These are phyloP conservation scores for Ilex asprella DNA, from an alignment of 257 asterid genomes.

Conservation along the genomic window DNA sequence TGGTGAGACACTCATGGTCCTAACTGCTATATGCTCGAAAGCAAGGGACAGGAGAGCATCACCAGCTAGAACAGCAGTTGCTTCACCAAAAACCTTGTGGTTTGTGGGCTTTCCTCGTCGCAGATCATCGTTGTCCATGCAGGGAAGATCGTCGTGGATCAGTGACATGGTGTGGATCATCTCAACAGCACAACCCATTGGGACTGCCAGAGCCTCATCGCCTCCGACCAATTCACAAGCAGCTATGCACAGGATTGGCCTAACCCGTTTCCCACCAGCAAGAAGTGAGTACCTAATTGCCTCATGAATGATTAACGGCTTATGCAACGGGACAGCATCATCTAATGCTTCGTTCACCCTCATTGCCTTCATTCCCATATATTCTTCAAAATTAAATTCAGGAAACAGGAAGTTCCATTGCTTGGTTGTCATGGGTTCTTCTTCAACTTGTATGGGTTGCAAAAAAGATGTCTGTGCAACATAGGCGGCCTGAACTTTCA, in stretches of 20 bases:
- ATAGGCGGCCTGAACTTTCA: background rate
- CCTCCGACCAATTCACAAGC: conserved; percentile 41
- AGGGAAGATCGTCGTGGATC: conserved; percentile 35
- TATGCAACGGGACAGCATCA: conserved; percentile 32
- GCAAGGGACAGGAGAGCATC: conserved; percentile 31
- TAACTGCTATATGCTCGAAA: conserved; percentile 28
- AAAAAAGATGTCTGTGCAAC: background rate
- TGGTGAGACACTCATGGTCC: conserved; percentile 16
- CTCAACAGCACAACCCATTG: conserved; percentile 45
- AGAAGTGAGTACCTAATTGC: conserved; percentile 34
- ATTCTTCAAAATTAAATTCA: conserved; percentile 26
- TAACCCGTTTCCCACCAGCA: conserved; percentile 38
- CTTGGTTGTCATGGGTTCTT: background rate
- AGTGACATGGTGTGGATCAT: conserved; percentile 45
- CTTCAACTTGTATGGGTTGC: background rate
- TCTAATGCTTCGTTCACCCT: conserved; percentile 28
- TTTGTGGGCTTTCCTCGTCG: conserved; percentile 41
- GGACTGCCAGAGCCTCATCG: conserved; percentile 19
- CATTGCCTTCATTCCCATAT: conserved; percentile 22
- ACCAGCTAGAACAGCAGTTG: conserved; percentile 29
- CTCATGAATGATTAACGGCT: conserved; percentile 30
- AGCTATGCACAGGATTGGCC: conserved; percentile 37
- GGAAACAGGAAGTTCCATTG: background rate
- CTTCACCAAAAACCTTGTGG: conserved; percentile 36
- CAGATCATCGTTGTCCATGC: conserved; percentile 42